A percentile compares a stretch with the other conserved stretches of the same genome.
Conservation (phyloP, 2,329 filamentous ascomycete species). For the Aureobasidium vineae region DNA sequence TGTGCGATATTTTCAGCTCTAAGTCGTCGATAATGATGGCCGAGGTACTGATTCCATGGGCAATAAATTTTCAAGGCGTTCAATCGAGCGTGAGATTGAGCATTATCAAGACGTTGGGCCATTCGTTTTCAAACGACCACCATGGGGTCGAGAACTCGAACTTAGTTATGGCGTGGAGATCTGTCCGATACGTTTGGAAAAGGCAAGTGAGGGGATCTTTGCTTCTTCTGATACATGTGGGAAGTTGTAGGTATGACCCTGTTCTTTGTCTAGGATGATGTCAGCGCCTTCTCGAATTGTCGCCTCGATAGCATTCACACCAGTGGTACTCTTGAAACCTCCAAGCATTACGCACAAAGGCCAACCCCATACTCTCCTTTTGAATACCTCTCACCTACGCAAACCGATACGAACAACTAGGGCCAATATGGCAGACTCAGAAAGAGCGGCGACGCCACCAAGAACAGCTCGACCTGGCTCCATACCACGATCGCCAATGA, state of each 20-base stretch:
- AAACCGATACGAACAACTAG: not conserved
- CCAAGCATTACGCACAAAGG: not conserved
- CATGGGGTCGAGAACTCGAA: too few relatives aligned
- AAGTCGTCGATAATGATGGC: not conserved
- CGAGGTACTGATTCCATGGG: not conserved
- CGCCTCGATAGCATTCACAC: not conserved
- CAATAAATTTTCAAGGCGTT: not conserved
- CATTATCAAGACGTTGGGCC: too few relatives aligned
- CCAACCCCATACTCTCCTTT: not conserved
- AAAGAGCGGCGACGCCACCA: constrained; percentile 51
- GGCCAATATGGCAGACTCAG: constrained; percentile 37
- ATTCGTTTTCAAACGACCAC: too few relatives aligned
- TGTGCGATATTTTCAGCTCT: too few relatives aligned
- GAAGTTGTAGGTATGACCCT: not conserved
- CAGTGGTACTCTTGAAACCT: not conserved
- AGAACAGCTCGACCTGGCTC: constrained; percentile 42
- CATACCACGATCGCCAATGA: constrained; percentile 51
- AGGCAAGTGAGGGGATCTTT: too few relatives aligned
- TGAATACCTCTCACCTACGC: not conserved
- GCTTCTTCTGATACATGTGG: too few relatives aligned
- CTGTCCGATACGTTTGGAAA: not conserved
- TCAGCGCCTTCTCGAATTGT: constrained; percentile 2
- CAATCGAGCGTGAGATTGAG: too few relatives aligned
- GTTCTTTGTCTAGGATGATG: constrained; percentile 3
- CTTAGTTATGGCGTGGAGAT: too few relatives aligned